A percentile compares a stretch with the other conserved stretches of the same genome.
These are phyloP conservation scores for Stentor coeruleus DNA, from an alignment of 73 alveolate species.

Conservation along the genomic window DNA sequence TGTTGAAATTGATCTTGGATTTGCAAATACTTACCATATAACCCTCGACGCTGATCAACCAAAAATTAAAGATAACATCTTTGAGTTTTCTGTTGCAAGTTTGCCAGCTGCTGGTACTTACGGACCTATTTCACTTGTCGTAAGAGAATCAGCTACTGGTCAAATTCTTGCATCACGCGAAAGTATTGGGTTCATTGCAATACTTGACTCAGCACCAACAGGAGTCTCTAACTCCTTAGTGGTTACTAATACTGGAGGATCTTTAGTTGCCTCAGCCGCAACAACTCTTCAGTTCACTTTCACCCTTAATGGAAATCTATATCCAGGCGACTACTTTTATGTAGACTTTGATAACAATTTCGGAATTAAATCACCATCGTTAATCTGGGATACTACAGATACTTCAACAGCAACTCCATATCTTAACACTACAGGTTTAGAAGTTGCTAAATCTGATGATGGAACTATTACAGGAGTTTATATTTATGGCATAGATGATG, in stretches of 20 bases:
- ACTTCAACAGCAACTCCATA: background rate
- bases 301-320: background rate
- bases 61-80: too few species aligned
- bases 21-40: too few species aligned
- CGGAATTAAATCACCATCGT: too few species aligned
- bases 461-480: background rate
- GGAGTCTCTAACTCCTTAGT: background rate
- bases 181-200: background rate
- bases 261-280: background rate
- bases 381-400: too few species aligned
- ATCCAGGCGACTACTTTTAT: background rate
- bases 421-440: background rate
- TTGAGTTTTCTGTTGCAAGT: background rate
- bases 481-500: background rate
- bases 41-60: background rate
- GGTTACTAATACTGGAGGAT: background rate
- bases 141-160: background rate
- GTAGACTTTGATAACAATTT: background rate
- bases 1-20: background rate
- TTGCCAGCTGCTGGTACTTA: conserved; percentile 15
- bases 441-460: background rate
- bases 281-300: background rate
- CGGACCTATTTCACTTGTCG: background rate
- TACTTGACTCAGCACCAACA: background rate
- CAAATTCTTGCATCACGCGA: background rate